Percentiles rank a stretch among this genome's conserved stretches.
Evolutionary conservation across 345 rosid species (phyloP).

Genomic region (Eutrema japonicum): DNA sequence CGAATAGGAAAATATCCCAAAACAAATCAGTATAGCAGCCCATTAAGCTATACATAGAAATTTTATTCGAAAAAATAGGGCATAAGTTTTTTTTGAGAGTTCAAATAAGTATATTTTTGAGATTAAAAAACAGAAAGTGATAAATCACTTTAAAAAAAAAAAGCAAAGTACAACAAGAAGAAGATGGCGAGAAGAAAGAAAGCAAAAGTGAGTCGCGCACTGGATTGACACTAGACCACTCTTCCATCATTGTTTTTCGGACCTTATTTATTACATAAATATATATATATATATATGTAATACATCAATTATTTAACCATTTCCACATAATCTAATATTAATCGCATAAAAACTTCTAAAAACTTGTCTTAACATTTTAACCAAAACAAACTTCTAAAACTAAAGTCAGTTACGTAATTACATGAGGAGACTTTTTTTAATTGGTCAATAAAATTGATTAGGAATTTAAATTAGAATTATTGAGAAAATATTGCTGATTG

Average conservation of each 20-base stretch:
- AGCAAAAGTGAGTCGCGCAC: slow-evolving; percentile 33
- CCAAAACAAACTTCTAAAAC: background rate
- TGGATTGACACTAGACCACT: slow-evolving; percentile 41
- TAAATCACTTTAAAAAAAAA: slow-evolving; percentile 31
- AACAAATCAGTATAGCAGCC: background rate
- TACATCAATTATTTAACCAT: slow-evolving; percentile 11
- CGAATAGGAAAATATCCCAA: background rate
- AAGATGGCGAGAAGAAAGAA: slow-evolving; percentile 27
- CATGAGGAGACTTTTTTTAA: background rate
- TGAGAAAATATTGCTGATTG: background rate
- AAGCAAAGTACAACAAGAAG: slow-evolving; percentile 36
- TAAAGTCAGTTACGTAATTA: slow-evolving; percentile 10
- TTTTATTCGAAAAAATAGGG: background rate
- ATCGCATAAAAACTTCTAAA: background rate
- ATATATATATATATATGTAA: background rate
- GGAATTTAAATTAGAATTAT: background rate
- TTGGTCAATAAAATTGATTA: slow-evolving; percentile 6
- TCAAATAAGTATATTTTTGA: background rate
- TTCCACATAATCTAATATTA: background rate
- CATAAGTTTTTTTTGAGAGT: background rate
- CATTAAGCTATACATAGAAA: background rate
- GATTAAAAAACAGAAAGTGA: slow-evolving; percentile 25
- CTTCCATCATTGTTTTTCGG: slow-evolving; percentile 38
- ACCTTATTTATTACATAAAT: slow-evolving; percentile 28
- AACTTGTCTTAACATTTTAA: no score